These are phyloP conservation scores for Cucurbita moschata DNA, from an alignment of 306 rosid species.

Conservation along the genomic window DNA sequence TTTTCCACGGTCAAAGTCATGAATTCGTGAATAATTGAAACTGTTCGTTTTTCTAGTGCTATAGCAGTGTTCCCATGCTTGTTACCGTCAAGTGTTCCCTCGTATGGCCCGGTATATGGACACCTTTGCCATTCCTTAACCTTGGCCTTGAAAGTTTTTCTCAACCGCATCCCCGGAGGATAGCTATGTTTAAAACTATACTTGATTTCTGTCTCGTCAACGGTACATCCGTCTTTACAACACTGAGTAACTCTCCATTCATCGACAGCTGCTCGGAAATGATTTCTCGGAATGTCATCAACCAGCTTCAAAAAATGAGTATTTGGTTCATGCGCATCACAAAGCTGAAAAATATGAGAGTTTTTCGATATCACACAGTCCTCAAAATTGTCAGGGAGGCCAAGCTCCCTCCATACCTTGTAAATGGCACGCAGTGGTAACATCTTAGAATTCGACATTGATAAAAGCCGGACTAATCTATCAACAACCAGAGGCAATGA, in stretches of 20 bases:
- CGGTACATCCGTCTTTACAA: conserved; percentile 41
- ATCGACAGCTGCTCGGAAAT: conserved; percentile 50
- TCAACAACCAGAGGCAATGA: conserved; percentile 52
- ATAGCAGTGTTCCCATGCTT: conserved; percentile 30
- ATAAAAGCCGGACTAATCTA: conserved; percentile 49
- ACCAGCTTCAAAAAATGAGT: conserved; percentile 71
- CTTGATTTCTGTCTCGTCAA: conserved; percentile 41
- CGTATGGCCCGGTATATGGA: conserved; percentile 73
- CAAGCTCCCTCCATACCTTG: conserved; percentile 81
- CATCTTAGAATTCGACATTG: conserved; percentile 50
- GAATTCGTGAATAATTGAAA: conserved; percentile 71
- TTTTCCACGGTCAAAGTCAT: conserved; percentile 81
- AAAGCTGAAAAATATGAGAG: conserved; percentile 46
- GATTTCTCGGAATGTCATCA: conserved; percentile 14
- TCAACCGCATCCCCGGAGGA: conserved; percentile 83
- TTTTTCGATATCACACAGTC: conserved; percentile 46
- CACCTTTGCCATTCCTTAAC: conserved; percentile 76
- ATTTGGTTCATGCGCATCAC: conserved; percentile 51
- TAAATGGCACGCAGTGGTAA: conserved; percentile 81
- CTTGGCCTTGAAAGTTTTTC: conserved; percentile 60
- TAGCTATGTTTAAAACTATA: conserved; percentile 49
- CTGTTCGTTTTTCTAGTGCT: conserved; percentile 68
- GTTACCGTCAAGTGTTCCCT: conserved; percentile 26
- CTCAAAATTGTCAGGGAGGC: conserved; percentile 91
- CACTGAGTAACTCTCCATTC: conserved; percentile 80